Evolutionary conservation across 2,329 filamentous ascomycete genomes (phyloP).

Genomic region (Aspergillus floridensis): DNA sequence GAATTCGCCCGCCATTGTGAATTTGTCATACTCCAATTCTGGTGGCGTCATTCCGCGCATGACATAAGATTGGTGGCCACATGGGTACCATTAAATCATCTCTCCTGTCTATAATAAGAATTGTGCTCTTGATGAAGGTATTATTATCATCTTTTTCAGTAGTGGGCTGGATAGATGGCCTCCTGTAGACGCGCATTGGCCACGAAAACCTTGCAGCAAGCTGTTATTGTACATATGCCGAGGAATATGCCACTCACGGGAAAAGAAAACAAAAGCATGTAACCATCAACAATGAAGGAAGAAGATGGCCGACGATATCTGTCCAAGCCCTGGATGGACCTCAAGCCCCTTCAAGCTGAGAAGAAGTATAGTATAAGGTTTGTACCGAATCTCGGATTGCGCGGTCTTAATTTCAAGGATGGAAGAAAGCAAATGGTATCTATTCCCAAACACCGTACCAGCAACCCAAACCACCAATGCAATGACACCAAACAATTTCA

Average conservation of each 20-base stretch:
- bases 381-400: conserved; percentile 9
- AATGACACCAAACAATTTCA: conserved; percentile 14
- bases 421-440: conserved; percentile 31
- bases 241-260: conserved; percentile 23
- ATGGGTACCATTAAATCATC: background rate
- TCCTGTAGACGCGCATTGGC: background rate
- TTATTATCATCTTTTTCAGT: background rate
- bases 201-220: background rate
- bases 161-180: background rate
- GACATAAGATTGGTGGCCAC: conserved; percentile 1
- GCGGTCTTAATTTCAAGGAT: conserved; percentile 15
- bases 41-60: conserved; percentile 8
- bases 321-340: conserved; percentile 13
- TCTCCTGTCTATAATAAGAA: background rate
- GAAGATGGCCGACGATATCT: conserved; percentile 4
- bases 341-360: conserved; percentile 2
- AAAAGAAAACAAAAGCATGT: conserved; percentile 1
- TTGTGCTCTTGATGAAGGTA: background rate
- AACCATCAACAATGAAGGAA: conserved; percentile 13
- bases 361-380: conserved; percentile 1
- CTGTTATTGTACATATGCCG: conserved; percentile 30
- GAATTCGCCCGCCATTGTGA: background rate
- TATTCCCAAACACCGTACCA: conserved; percentile 27
- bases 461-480: conserved; percentile 18
- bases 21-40: conserved; percentile 3